These are phyloP conservation scores for Arthrobotrys megalospora DNA, from an alignment of 2,329 filamentous ascomycete species.

Conservation along the genomic window DNA sequence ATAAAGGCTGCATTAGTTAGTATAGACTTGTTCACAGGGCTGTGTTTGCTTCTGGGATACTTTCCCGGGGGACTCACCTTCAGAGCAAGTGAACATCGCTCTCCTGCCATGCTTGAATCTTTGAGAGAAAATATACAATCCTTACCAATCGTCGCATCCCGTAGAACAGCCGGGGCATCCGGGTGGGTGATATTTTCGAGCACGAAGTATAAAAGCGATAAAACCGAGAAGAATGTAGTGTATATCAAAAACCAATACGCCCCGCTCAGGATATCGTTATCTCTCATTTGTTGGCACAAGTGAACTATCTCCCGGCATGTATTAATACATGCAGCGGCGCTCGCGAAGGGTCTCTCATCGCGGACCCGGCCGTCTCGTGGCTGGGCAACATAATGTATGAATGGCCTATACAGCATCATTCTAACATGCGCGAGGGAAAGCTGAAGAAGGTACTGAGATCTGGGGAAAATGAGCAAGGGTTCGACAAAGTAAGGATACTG, in stretches of 20 bases:
- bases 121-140: conserved; percentile 85
- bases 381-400: conserved; percentile 85
- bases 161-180: conserved; percentile 83
- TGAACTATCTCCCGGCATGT: conserved; percentile 81
- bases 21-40: background rate
- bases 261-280: conserved; percentile 80
- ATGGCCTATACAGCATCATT: conserved; percentile 85
- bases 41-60: background rate
- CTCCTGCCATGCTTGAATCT: conserved; percentile 87
- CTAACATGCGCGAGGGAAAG: conserved; percentile 88
- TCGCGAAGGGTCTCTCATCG: conserved; percentile 84
- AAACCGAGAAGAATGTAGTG: conserved; percentile 84
- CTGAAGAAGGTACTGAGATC: conserved; percentile 80
- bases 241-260: conserved; percentile 91
- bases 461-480: conserved; percentile 63
- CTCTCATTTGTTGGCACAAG: conserved; percentile 83
- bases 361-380: conserved; percentile 68
- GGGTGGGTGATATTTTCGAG: conserved; percentile 83
- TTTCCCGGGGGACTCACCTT: conserved; percentile 71
- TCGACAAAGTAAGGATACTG: background rate
- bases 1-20: conserved; percentile 75
- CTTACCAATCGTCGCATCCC: conserved; percentile 86
- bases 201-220: conserved; percentile 84
- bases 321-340: conserved; percentile 75
- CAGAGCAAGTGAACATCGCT: conserved; percentile 84